These are phyloP conservation scores for Gossypium lobatum DNA, from an alignment of 441 rosid genomes.

Conservation along the genomic window DNA sequence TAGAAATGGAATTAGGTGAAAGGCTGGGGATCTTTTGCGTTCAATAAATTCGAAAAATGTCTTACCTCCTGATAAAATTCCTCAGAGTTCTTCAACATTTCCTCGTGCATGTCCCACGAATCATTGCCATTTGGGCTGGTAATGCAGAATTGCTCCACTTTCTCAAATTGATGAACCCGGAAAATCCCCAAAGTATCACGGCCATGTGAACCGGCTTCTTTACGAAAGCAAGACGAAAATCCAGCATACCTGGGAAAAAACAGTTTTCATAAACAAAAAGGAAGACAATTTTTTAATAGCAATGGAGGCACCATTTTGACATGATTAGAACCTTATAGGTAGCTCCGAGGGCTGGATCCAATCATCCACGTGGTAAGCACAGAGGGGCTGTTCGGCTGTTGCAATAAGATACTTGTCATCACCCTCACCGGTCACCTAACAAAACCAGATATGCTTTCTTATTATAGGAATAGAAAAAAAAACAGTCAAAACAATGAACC, in stretches of 20 bases:
- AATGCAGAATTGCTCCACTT: slow-evolving; percentile 66
- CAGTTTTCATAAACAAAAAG: background rate
- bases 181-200: slow-evolving; percentile 69
- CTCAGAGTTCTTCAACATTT: slow-evolving; percentile 65
- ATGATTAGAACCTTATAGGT: slow-evolving; percentile 53
- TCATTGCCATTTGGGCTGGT: slow-evolving; percentile 64
- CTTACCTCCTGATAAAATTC: slow-evolving; percentile 56
- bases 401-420: slow-evolving; percentile 97
- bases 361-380: slow-evolving; percentile 79
- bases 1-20: background rate
- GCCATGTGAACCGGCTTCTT: slow-evolving; percentile 82
- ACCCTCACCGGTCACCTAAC: slow-evolving; percentile 86
- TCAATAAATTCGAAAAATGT: background rate
- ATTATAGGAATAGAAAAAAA: background rate
- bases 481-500: background rate
- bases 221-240: slow-evolving; percentile 66
- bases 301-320: background rate
- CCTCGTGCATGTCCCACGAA: slow-evolving; percentile 68
- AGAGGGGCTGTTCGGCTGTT: slow-evolving; percentile 86
- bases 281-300: background rate
- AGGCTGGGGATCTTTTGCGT: background rate
- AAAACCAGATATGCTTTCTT: background rate
- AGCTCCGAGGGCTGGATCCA: slow-evolving; percentile 89
- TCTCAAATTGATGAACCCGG: slow-evolving; percentile 72
- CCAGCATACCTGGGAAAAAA: slow-evolving; percentile 68